A percentile compares a stretch with the other conserved stretches of the same genome.
Evolutionary conservation across 1,284 basidiomycete species (phyloP).

Genomic region (Leucoagaricus sp.): DNA sequence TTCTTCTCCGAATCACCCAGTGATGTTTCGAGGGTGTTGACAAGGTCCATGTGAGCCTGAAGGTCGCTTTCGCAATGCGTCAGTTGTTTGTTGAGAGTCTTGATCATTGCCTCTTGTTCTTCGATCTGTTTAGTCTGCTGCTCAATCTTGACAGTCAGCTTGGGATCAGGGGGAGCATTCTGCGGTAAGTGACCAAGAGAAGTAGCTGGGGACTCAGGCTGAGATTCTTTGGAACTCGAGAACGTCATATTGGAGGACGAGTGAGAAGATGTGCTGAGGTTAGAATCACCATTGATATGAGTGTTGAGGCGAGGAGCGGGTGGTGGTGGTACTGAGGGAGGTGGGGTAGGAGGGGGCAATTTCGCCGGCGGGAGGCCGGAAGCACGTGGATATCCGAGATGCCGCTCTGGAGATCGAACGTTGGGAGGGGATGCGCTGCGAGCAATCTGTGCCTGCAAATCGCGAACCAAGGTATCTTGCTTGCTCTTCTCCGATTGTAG

Average conservation of each 20-base stretch:
- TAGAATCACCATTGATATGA: conserved; percentile 46
- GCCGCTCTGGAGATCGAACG: conserved; percentile 54
- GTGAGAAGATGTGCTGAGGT: conserved; percentile 53
- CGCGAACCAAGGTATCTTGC: conserved; percentile 67
- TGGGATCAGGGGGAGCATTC: conserved; percentile 47
- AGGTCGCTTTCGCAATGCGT: conserved; percentile 89
- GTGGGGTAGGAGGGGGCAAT: conserved; percentile 85
- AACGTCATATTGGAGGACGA: conserved; percentile 45
- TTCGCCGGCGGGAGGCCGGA: conserved; percentile 68
- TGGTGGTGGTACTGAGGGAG: conserved; percentile 86
- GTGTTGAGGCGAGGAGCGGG: conserved; percentile 62
- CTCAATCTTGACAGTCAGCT: conserved; percentile 61
- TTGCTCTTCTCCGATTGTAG: conserved; percentile 71
- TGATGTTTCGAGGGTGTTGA: conserved; percentile 79
- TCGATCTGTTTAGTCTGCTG: conserved; percentile 76
- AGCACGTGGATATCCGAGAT: conserved; percentile 53
- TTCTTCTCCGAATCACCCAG: conserved; percentile 90
- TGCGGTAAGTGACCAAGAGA: conserved; percentile 50
- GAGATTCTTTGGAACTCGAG: conserved; percentile 59
- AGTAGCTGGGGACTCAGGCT: conserved; percentile 67
- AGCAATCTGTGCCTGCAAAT: conserved; percentile 74
- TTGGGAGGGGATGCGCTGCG: conserved; percentile 57
- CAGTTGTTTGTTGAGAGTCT: conserved; percentile 89
- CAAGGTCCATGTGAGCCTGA: conserved; percentile 90
- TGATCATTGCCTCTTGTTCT: conserved; percentile 88